Evolutionary conservation across 805 yeast species (phyloP).

Genomic region (Ogataea sp.): DNA sequence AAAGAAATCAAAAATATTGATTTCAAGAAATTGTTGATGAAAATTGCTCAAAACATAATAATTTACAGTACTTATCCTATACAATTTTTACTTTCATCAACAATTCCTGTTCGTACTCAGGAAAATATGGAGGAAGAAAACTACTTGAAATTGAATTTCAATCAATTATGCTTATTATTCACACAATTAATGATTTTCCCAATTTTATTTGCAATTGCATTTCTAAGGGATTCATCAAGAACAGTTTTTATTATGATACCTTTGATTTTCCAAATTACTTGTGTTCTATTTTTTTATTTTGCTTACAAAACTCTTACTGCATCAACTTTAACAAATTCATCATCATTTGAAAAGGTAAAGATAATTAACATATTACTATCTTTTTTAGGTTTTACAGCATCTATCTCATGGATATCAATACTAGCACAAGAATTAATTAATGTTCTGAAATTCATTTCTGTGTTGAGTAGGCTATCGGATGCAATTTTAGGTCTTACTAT

Average conservation of each 20-base stretch:
- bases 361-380: conserved; percentile 20
- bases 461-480: conserved; percentile 55
- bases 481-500: conserved; percentile 81
- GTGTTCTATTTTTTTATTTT: not conserved
- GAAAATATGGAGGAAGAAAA: not conserved
- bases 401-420: conserved; percentile 61
- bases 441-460: conserved; percentile 52
- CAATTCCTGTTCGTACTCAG: not conserved
- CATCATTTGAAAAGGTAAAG: not conserved
- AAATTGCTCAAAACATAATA: not conserved
- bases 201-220: not conserved
- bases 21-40: not conserved
- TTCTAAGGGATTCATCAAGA: not conserved
- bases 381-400: conserved; percentile 52
- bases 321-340: not conserved
- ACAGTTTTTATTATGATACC: not conserved
- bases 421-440: conserved; percentile 67
- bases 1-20: not conserved
- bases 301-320: not conserved
- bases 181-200: not conserved
- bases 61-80: not conserved
- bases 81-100: not conserved
- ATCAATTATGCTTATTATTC: not conserved
- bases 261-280: not conserved
- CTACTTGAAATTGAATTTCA: not conserved